These are phyloP conservation scores for Plasmodium blacklocki DNA, from an alignment of 169 alveolate genomes.

Conservation along the genomic window DNA sequence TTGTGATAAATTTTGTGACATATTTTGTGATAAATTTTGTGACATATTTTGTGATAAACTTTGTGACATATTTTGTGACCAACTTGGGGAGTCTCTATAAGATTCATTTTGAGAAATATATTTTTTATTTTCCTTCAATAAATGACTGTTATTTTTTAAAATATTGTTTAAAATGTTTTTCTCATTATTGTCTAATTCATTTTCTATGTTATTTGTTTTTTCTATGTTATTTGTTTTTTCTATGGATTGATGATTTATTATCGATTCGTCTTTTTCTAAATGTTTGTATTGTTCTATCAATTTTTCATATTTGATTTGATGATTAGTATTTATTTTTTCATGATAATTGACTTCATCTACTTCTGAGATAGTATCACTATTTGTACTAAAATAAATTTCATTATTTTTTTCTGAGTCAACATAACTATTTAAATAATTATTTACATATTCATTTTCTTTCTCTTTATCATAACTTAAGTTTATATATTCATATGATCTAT, in stretches of 20 bases:
- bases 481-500: conserved; percentile 27
- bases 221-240: not conserved
- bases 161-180: conserved; percentile 27
- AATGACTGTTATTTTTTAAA: conserved; percentile 18
- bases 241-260: not conserved
- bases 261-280: not conserved
- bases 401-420: conserved; percentile 5
- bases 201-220: conserved; percentile 6
- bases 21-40: too few species aligned
- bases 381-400: conserved; percentile 6
- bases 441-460: conserved; percentile 10
- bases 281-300: not conserved
- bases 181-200: conserved; percentile 15
- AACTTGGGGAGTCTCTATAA: too few species aligned
- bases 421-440: not conserved
- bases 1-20: too few species aligned
- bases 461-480: conserved; percentile 53
- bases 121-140: conserved; percentile 6
- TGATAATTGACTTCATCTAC: not conserved
- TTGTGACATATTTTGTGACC: too few species aligned
- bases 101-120: too few species aligned
- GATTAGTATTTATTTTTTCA: not conserved
- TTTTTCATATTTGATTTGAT: not conserved
- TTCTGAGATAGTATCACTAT: conserved; percentile 15
- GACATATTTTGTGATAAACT: too few species aligned